Base-by-base conservation (phyloP, 148 eudicot species). In the Chenopodium album region DNA sequence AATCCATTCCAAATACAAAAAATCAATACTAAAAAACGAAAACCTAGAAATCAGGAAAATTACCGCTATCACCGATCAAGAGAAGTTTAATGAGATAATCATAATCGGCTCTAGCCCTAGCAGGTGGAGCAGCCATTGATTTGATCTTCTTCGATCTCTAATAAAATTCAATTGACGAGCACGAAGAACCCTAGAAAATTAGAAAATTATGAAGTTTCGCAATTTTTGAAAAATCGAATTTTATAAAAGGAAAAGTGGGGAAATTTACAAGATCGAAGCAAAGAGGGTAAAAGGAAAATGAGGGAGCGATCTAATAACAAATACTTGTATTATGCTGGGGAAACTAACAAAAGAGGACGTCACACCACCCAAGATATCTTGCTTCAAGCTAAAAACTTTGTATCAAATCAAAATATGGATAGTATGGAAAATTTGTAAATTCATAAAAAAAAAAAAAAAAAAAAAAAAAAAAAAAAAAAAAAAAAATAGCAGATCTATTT, bases 101-200 rank as follows among this genome's bases (percentile, higher is more conserved):
- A 54, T 90, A 90, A 85, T 90, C 91, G 59, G 91, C 93, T 83
- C 93, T 89, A 78, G 90, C 88, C 76, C 91, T 86, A 80, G 88
- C 89, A 48, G 91, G 91, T 80, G 93, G 90, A 83, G 93, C 93
- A 76, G 93, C 93, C 93, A 90, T 90, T 73, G 86, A 75, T 75
- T 73, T 83, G 78, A 78, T 78, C 74, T 50, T 65, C 80, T 79
- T 50, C 47, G 17, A 31, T n/a, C 72, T 78, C 60, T 41, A 59
- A 76, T 7, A 16, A 31, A 56, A 32, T 59, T 20, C 11, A 76
- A 76, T 31, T 32, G 68, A 19, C 46, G 46, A 76, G 13, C 31
- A 59, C 66, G 17, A 60, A 60, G 17, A 76, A 76, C 66, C 78
- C 66, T 54, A 56, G 14, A 28, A 52, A n/a, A 26, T 54, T 19